Evolutionary conservation across 257 asterid species (phyloP).

Genomic region (Solanum clarkiae): DNA sequence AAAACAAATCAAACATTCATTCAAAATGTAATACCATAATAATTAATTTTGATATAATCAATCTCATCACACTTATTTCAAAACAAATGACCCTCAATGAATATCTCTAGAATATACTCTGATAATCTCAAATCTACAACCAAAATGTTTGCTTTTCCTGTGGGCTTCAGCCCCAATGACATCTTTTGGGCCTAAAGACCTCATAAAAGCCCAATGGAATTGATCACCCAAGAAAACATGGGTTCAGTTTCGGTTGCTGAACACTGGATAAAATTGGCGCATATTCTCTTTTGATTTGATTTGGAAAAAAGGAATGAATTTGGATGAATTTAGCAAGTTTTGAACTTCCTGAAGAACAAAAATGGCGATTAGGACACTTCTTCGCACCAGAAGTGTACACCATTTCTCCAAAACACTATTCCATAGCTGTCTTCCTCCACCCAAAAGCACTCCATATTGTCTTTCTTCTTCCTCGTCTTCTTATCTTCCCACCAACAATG

Average conservation of each 20-base stretch:
- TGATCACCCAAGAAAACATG: background rate
- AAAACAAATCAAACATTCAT: no score
- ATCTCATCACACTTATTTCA: no score
- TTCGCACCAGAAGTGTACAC: background rate
- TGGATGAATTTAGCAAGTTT: background rate
- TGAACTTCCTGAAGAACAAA: background rate
- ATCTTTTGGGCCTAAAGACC: background rate
- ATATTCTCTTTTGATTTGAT: background rate
- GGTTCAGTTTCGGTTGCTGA: background rate
- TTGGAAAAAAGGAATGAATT: background rate
- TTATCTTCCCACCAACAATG: background rate
- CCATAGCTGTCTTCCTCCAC: constrained; percentile 4
- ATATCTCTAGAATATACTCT: no score
- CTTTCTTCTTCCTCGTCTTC: background rate
- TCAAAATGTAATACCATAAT: no score
- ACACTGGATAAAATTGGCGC: background rate
- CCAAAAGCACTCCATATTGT: background rate
- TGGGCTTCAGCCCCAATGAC: background rate
- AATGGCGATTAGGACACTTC: constrained; percentile 25
- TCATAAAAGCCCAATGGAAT: background rate
- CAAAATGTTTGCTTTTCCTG: background rate
- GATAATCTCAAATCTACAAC: no score
- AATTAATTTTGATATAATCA: no score
- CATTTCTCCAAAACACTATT: background rate
- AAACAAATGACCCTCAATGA: no score